phyloP scores from a whole-genome alignment of 2,329 filamentous ascomycete species.

The Diaporthe longicolla region DNA sequence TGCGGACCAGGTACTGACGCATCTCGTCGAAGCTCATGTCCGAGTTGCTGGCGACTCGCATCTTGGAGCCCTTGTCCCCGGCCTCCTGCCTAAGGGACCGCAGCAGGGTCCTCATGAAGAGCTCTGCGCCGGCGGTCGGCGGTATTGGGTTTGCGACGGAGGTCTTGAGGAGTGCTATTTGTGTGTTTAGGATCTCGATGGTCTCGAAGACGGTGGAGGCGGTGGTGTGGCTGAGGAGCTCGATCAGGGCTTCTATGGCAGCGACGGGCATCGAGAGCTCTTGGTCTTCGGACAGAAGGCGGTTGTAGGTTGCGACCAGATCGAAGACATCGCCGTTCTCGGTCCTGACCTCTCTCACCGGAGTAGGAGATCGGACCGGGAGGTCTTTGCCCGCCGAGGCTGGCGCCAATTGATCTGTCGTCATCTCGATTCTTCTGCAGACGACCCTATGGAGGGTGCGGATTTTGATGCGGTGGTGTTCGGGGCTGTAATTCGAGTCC shows the following conservation, averaged over 20 bases:
- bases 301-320: conserved; percentile 69
- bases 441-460: not conserved
- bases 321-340: conserved; percentile 51
- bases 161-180: conserved; percentile 82
- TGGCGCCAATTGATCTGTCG: conserved; percentile 35
- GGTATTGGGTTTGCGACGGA: conserved; percentile 91
- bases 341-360: conserved; percentile 38
- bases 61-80: conserved; percentile 45
- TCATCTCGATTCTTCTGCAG: conserved; percentile 29
- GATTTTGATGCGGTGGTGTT: not conserved
- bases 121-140: conserved; percentile 91
- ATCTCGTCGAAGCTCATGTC: conserved; percentile 83
- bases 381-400: conserved; percentile 31
- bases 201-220: conserved; percentile 95
- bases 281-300: conserved; percentile 74
- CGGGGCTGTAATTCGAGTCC: not conserved
- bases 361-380: conserved; percentile 34
- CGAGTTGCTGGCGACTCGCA: conserved; percentile 47
- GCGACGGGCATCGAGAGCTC: conserved; percentile 97
- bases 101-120: conserved; percentile 95
- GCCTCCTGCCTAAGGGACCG: conserved; percentile 74
- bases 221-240: conserved; percentile 83
- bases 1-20: conserved; percentile 85
- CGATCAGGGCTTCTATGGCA: conserved; percentile 74
- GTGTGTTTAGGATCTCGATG: conserved; percentile 83